phyloP scores from a whole-genome alignment of 345 rosid species.

The Cardiospermum halicacabum region DNA sequence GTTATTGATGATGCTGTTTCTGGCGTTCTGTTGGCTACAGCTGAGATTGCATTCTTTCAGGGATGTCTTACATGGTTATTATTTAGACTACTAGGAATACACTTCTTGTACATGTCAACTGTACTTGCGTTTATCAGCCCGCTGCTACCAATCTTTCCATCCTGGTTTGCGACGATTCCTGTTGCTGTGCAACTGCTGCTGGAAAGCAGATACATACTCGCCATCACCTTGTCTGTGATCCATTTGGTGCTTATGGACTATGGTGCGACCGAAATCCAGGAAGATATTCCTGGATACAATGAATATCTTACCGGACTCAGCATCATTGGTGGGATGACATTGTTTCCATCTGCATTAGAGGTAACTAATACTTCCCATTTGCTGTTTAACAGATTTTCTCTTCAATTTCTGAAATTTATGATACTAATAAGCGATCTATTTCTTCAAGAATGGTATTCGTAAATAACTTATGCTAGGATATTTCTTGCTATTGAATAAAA shows the following conservation, averaged over 20 bases:
- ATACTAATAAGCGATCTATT: not conserved
- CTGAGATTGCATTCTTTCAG: slow-evolving; percentile 84
- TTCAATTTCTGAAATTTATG: not conserved
- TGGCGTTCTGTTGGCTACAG: slow-evolving; percentile 90
- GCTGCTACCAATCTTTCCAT: slow-evolving; percentile 72
- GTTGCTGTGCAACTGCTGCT: slow-evolving; percentile 65
- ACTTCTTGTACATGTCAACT: slow-evolving; percentile 83
- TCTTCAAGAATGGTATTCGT: not conserved
- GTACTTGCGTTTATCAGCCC: slow-evolving; percentile 76
- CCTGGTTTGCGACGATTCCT: slow-evolving; percentile 89
- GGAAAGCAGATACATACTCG: slow-evolving; percentile 68
- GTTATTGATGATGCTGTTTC: slow-evolving; percentile 85
- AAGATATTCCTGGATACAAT: slow-evolving; percentile 83
- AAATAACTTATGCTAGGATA: not conserved
- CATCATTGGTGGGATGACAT: slow-evolving; percentile 93
- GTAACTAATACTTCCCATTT: slow-evolving; percentile 25
- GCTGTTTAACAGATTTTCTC: not conserved
- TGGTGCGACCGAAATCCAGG: slow-evolving; percentile 82
- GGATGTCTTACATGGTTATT: slow-evolving; percentile 96
- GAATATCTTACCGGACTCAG: slow-evolving; percentile 87
- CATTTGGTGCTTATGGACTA: slow-evolving; percentile 82
- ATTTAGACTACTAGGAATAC: slow-evolving; percentile 73
- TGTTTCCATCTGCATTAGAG: slow-evolving; percentile 93
- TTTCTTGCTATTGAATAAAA: not conserved
- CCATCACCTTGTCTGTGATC: slow-evolving; percentile 49